Percentiles rank a stretch among this genome's conserved stretches.
phyloP scores from a whole-genome alignment of 495 filamentous ascomycete genomes.

The Hypoxylon lienhwacheense region DNA sequence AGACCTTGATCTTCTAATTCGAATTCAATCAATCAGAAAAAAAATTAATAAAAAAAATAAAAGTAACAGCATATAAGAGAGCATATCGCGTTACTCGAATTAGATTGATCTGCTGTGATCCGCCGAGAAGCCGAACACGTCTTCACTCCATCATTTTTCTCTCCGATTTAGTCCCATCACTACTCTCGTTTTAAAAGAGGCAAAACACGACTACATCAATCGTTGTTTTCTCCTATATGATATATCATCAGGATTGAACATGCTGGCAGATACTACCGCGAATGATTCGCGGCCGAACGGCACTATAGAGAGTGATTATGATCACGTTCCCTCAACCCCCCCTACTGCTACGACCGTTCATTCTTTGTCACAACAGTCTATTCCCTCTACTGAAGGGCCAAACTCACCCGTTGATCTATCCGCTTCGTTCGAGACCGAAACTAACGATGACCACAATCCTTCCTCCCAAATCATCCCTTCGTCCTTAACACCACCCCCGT shows the following conservation, averaged over 20 bases:
- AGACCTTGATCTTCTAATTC: conserved; percentile 14
- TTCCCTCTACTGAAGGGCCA: conserved; percentile 49
- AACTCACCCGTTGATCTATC: conserved; percentile 45
- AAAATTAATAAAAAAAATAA: too few relatives aligned
- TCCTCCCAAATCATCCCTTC: conserved; percentile 47
- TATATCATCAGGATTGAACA: conserved; percentile 10
- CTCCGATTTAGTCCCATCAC: conserved; percentile 1
- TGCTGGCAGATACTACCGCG: conserved; percentile 32
- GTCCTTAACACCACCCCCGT: conserved; percentile 74
- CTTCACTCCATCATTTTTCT: neutral
- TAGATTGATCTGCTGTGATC: conserved; percentile 4
- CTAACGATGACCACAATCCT: conserved; percentile 42
- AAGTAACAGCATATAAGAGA: too few relatives aligned
- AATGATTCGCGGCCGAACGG: conserved; percentile 32
- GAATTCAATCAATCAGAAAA: too few relatives aligned
- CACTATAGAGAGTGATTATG: conserved; percentile 32
- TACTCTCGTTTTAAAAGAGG: conserved; percentile 8
- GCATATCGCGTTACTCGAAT: conserved; percentile 7
- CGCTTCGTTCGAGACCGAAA: conserved; percentile 44
- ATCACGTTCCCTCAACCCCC: conserved; percentile 47
- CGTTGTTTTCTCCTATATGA: neutral
- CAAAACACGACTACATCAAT: neutral
- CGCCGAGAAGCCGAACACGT: too few relatives aligned
- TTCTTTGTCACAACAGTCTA: conserved; percentile 45
- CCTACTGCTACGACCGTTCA: conserved; percentile 39